phyloP scores from a whole-genome alignment of 331 rosid species.

The Saraca asoca region DNA sequence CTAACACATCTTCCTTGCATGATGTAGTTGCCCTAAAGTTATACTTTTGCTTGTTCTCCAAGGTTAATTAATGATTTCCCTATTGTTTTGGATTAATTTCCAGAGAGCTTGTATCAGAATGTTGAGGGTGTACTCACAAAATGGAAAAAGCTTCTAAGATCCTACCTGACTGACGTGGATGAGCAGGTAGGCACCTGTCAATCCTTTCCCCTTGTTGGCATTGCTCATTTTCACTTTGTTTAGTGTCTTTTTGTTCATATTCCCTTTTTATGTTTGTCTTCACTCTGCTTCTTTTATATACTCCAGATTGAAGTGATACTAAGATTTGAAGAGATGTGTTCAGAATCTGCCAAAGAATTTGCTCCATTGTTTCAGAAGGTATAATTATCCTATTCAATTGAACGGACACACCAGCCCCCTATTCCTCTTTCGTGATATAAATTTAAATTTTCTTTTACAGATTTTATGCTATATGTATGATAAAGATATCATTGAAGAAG shows the following conservation, averaged over 20 bases:
- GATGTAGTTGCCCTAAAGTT: conserved; percentile 9
- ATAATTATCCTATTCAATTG: conserved; percentile 23
- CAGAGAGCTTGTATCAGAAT: conserved; percentile 54
- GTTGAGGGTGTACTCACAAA: conserved; percentile 51
- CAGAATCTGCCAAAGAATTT: conserved; percentile 82
- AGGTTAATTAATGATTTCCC: conserved; percentile 11
- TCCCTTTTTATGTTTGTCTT: conserved; percentile 14
- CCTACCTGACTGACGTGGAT: conserved; percentile 73
- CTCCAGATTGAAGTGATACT: conserved; percentile 90
- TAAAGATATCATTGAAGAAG: conserved; percentile 76
- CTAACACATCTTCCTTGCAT: not conserved
- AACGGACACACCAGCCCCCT: not conserved
- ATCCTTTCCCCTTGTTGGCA: conserved; percentile 30
- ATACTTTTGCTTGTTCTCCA: not conserved
- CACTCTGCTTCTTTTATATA: not conserved
- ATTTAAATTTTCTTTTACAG: conserved; percentile 44
- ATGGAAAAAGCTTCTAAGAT: conserved; percentile 72
- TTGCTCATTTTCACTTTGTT: conserved; percentile 28
- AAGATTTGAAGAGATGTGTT: conserved; percentile 87
- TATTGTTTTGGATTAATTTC: conserved; percentile 28
- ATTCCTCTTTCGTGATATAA: not conserved
- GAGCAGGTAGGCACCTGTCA: conserved; percentile 69
- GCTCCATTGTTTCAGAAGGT: conserved; percentile 77
- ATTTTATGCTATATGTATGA: conserved; percentile 64
- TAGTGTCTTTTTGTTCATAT: not conserved